These are phyloP conservation scores for Odonthalia washingtoniensis DNA, from an alignment of 31 red algal species.

Conservation along the genomic window DNA sequence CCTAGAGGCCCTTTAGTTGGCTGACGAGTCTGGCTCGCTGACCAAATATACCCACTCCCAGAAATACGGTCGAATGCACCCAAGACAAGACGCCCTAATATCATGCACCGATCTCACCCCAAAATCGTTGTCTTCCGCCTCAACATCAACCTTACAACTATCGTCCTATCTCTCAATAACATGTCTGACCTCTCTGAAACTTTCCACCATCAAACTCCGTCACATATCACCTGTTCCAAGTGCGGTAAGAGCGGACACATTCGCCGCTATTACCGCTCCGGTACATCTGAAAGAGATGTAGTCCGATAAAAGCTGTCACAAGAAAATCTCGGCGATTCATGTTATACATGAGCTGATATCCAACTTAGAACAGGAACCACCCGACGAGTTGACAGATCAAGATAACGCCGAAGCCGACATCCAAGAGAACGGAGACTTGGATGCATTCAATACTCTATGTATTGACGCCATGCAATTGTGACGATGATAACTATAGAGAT, in stretches of 20 bases:
- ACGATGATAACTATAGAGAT: background rate
- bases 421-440: background rate
- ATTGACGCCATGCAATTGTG: background rate
- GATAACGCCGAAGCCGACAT: background rate
- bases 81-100: background rate
- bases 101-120: no score
- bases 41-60: background rate
- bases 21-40: background rate
- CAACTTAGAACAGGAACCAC: background rate
- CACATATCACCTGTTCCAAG: background rate
- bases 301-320: background rate
- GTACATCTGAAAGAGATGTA: background rate
- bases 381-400: background rate
- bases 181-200: background rate
- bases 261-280: background rate
- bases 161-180: background rate
- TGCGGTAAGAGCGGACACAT: background rate
- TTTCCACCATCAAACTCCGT: background rate
- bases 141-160: background rate
- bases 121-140: no score
- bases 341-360: background rate
- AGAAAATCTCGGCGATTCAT: background rate
- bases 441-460: background rate
- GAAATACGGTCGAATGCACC: background rate
- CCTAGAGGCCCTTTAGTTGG: background rate